Conservation (phyloP, 2,329 filamentous ascomycete genomes). For the Neodidymelliopsis sp. region DNA sequence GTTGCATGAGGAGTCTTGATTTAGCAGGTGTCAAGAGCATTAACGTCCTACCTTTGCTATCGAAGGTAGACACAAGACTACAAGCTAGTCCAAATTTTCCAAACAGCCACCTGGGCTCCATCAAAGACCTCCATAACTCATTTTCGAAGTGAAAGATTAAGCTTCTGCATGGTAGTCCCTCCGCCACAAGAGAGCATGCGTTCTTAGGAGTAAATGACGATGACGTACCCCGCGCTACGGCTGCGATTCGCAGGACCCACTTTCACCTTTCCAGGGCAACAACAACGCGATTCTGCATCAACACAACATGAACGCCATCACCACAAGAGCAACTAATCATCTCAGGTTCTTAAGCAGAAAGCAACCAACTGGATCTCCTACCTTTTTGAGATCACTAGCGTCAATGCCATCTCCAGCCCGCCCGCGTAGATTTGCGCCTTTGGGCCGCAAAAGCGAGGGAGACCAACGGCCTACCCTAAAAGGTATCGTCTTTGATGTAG, state of each 20-base stretch:
- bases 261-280: slow-evolving; percentile 4
- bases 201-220: background rate
- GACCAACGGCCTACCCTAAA: slow-evolving; percentile 56
- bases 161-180: too few species aligned
- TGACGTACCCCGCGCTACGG: slow-evolving; percentile 15
- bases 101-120: too few species aligned
- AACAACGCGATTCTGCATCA: slow-evolving; percentile 7
- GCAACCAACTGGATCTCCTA: background rate
- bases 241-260: slow-evolving; percentile 5
- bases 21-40: too few species aligned
- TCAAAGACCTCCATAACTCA: too few species aligned
- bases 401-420: slow-evolving; percentile 30
- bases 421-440: slow-evolving; percentile 59
- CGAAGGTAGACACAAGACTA: too few species aligned
- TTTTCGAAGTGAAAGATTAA: too few species aligned
- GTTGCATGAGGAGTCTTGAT: too few species aligned
- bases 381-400: slow-evolving; percentile 4
- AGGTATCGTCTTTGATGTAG: slow-evolving; percentile 86
- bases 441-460: slow-evolving; percentile 46
- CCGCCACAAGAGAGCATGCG: too few species aligned
- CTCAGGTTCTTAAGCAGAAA: background rate
- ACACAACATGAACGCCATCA: slow-evolving; percentile 9
- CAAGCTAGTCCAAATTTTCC: too few species aligned
- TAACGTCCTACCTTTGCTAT: too few species aligned
- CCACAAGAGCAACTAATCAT: background rate